Conservation (phyloP, 2,329 filamentous ascomycete species). For the Ceratocystis cubensis region DNA sequence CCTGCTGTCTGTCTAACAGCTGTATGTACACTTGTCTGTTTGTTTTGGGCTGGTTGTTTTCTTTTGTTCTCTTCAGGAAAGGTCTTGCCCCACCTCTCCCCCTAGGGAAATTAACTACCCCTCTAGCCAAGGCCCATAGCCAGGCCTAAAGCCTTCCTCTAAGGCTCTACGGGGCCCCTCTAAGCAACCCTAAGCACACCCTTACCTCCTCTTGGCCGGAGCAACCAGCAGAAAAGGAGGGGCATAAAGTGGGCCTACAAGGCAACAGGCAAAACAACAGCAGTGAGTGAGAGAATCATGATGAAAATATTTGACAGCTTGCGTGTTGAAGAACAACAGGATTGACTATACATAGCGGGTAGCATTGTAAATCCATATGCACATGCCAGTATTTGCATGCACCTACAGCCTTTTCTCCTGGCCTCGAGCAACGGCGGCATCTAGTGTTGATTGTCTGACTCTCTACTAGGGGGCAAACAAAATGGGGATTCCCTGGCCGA, state of each 20-base stretch:
- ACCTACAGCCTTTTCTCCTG: no score
- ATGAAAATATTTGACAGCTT: not conserved
- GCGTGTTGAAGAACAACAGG: not conserved
- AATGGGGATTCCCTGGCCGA: not conserved
- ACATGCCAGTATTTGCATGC: not conserved
- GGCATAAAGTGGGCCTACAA: not conserved
- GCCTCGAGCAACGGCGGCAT: no score
- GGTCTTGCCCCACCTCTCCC: not conserved
- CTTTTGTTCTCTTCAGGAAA: conserved; percentile 4
- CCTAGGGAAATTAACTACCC: not conserved
- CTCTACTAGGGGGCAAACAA: not conserved
- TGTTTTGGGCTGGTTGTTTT: conserved; percentile 3
- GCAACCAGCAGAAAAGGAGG: not conserved
- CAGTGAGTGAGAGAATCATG: not conserved
- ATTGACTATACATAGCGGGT: not conserved
- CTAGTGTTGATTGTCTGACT: no score
- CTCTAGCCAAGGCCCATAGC: not conserved
- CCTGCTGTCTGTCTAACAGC: not conserved
- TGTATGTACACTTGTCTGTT: not conserved
- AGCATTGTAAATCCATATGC: not conserved
- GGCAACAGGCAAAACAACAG: not conserved
- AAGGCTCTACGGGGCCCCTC: no score
- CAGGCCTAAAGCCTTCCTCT: not conserved
- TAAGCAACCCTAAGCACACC: not conserved
- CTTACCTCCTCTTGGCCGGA: not conserved